These are phyloP conservation scores for Magnaporthiopsis rhizophila DNA, from an alignment of 2,329 filamentous ascomycete genomes.

Conservation along the genomic window DNA sequence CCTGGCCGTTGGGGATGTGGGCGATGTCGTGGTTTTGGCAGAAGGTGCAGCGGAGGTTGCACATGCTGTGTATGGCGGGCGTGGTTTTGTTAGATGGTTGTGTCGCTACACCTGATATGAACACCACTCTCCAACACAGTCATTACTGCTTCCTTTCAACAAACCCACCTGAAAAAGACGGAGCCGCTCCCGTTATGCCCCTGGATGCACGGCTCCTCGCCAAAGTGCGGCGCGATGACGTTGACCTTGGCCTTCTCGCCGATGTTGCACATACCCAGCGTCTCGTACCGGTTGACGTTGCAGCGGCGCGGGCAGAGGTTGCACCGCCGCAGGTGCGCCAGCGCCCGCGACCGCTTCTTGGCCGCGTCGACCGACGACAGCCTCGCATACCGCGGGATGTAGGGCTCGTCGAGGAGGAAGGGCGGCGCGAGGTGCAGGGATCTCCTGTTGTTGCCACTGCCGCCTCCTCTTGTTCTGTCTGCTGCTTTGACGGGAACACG, in stretches of 20 bases:
- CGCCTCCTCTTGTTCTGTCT: no score
- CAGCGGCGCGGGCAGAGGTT: conserved; percentile 75
- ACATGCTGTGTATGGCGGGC: conserved; percentile 27
- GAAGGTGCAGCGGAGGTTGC: conserved; percentile 64
- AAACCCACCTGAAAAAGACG: conserved; percentile 73
- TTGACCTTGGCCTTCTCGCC: conserved; percentile 72
- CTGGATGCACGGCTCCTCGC: conserved; percentile 77
- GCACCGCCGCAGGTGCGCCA: conserved; percentile 68
- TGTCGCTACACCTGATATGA: no score
- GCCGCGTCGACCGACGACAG: conserved; percentile 61
- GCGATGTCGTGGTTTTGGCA: conserved; percentile 82
- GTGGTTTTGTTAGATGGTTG: no score
- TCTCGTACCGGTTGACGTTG: conserved; percentile 73
- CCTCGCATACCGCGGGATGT: conserved; percentile 64
- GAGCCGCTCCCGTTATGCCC: conserved; percentile 72
- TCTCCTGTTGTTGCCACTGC: neutral
- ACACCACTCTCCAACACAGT: no score
- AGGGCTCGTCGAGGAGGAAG: conserved; percentile 62
- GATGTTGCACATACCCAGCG: conserved; percentile 70
- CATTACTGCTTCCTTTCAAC: no score
- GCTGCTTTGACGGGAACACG: neutral
- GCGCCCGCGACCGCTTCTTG: conserved; percentile 65
- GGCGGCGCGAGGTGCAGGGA: conserved; percentile 47
- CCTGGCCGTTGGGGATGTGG: conserved; percentile 72
- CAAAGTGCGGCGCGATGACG: conserved; percentile 79